A percentile compares a stretch with the other conserved stretches of the same genome.
phyloP scores from a whole-genome alignment of 768 basidiomycete species.

The Trichaptum fuscoviolaceum region DNA sequence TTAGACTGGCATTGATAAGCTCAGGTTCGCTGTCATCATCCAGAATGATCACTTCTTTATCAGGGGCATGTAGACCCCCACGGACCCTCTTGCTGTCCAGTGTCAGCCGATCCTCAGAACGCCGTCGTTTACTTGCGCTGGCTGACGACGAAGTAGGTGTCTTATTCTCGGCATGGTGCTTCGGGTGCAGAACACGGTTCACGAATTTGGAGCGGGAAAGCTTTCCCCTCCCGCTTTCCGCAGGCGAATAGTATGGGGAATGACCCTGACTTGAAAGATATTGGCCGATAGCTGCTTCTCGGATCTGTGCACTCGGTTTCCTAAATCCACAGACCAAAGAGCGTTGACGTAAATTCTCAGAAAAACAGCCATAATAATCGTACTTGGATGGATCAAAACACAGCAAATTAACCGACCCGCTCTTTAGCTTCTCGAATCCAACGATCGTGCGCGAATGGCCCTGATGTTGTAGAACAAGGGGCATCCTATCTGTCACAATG shows the following conservation, averaged over 20 bases:
- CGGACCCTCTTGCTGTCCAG: slow-evolving; percentile 6
- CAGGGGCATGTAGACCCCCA: slow-evolving; percentile 5
- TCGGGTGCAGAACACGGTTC: slow-evolving; percentile 10
- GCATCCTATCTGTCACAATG: slow-evolving; percentile 58
- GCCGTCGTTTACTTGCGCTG: slow-evolving; percentile 5
- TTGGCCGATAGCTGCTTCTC: slow-evolving; percentile 1
- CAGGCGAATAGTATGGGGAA: slow-evolving; percentile 4
- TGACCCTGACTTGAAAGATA: slow-evolving; percentile 6
- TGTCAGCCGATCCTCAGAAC: slow-evolving; percentile 1
- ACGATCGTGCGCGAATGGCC: slow-evolving; percentile 88
- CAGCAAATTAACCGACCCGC: slow-evolving; percentile 57
- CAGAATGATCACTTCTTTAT: slow-evolving; percentile 9
- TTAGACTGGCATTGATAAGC: background rate
- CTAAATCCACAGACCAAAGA: slow-evolving; percentile 7
- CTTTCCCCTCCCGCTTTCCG: slow-evolving; percentile 1
- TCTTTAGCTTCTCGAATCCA: slow-evolving; percentile 68
- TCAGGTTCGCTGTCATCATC: slow-evolving; percentile 8
- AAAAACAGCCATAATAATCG: slow-evolving; percentile 12
- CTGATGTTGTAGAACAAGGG: slow-evolving; percentile 74
- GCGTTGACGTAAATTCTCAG: background rate
- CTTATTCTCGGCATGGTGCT: background rate
- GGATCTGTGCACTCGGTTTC: slow-evolving; percentile 19
- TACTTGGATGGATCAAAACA: slow-evolving; percentile 76
- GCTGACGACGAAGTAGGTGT: background rate
- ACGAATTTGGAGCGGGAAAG: slow-evolving; percentile 15